phyloP scores from a whole-genome alignment of 2,329 filamentous ascomycete species.

The Sclerotinia sclerotiorum region DNA sequence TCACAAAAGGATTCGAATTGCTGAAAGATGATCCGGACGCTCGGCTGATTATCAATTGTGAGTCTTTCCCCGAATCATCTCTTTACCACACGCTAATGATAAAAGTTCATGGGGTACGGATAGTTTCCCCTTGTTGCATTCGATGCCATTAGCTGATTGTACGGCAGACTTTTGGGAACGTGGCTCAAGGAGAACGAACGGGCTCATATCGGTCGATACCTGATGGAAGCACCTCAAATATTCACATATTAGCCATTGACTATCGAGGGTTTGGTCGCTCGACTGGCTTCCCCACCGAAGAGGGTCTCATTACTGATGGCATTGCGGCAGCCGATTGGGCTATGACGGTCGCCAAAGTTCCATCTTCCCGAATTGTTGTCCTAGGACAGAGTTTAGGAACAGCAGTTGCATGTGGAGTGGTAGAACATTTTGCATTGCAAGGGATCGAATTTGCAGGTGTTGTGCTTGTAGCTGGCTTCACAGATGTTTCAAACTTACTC shows the following conservation, averaged over 20 bases:
- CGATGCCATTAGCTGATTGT: slow-evolving; percentile 25
- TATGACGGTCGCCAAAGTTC: slow-evolving; percentile 61
- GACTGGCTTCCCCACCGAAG: slow-evolving; percentile 76
- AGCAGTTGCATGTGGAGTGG: slow-evolving; percentile 73
- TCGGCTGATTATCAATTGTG: slow-evolving; percentile 63
- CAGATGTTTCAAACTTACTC: slow-evolving; percentile 69
- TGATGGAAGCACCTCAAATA: slow-evolving; percentile 63
- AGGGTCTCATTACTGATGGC: slow-evolving; percentile 78
- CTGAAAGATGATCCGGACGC: slow-evolving; percentile 63
- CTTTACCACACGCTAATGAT: slow-evolving; percentile 24
- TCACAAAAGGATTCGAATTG: slow-evolving; percentile 59
- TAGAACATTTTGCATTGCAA: slow-evolving; percentile 62
- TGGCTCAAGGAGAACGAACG: slow-evolving; percentile 76
- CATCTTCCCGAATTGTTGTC: slow-evolving; percentile 71
- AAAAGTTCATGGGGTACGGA: slow-evolving; percentile 61
- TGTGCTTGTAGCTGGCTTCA: slow-evolving; percentile 78
- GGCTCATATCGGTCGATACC: slow-evolving; percentile 76
- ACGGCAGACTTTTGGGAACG: slow-evolving; percentile 76
- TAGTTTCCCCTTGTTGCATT: slow-evolving; percentile 2
- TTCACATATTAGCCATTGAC: slow-evolving; percentile 85
- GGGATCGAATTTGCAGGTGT: slow-evolving; percentile 74
- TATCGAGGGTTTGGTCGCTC: slow-evolving; percentile 87
- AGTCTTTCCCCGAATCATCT: slow-evolving; percentile 37
- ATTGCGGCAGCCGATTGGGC: slow-evolving; percentile 72
- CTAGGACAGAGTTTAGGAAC: slow-evolving; percentile 88